A percentile compares a stretch with the other conserved stretches of the same genome.
Evolutionary conservation across 805 yeast genomes (phyloP).

Genomic region (Jamesozyma hellenica): DNA sequence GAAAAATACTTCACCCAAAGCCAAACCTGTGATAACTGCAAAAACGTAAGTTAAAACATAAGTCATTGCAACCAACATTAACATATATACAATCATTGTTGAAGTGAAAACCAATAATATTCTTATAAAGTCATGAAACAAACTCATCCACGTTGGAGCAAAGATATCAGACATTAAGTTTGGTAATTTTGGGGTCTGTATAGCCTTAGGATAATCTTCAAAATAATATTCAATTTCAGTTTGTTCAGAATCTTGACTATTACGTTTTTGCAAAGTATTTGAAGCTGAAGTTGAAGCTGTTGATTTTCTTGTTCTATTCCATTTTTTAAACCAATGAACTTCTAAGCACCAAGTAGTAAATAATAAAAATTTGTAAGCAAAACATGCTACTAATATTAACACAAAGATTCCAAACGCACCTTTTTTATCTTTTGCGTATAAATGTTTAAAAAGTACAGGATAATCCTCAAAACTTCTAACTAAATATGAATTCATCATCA

Average conservation of each 20-base stretch:
- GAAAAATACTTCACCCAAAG: slow-evolving; percentile 61
- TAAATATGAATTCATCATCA: slow-evolving; percentile 50
- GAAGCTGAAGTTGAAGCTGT: too few relatives aligned
- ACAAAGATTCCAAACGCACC: slow-evolving; percentile 68
- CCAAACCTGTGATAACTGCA: slow-evolving; percentile 60
- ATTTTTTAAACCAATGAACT: slow-evolving; percentile 49
- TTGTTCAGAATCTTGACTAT: slow-evolving; percentile 16
- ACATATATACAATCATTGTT: slow-evolving; percentile 56
- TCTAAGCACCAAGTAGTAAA: slow-evolving; percentile 57
- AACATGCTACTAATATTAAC: slow-evolving; percentile 47
- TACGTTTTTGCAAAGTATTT: background rate
- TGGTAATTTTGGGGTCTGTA: slow-evolving; percentile 24
- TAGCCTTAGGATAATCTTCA: slow-evolving; percentile 9
- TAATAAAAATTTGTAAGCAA: slow-evolving; percentile 48
- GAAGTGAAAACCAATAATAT: slow-evolving; percentile 47
- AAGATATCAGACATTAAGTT: slow-evolving; percentile 21
- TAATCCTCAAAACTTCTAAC: slow-evolving; percentile 41
- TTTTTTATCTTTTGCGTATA: slow-evolving; percentile 45
- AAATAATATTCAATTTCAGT: slow-evolving; percentile 28
- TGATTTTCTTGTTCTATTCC: slow-evolving; percentile 17
- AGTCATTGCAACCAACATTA: slow-evolving; percentile 75
- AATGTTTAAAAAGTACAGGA: slow-evolving; percentile 52
- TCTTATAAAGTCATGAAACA: slow-evolving; percentile 42
- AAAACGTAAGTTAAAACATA: slow-evolving; percentile 58
- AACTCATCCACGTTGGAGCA: slow-evolving; percentile 21